phyloP scores from a whole-genome alignment of 768 basidiomycete genomes.

The Pisolithus sp. region DNA sequence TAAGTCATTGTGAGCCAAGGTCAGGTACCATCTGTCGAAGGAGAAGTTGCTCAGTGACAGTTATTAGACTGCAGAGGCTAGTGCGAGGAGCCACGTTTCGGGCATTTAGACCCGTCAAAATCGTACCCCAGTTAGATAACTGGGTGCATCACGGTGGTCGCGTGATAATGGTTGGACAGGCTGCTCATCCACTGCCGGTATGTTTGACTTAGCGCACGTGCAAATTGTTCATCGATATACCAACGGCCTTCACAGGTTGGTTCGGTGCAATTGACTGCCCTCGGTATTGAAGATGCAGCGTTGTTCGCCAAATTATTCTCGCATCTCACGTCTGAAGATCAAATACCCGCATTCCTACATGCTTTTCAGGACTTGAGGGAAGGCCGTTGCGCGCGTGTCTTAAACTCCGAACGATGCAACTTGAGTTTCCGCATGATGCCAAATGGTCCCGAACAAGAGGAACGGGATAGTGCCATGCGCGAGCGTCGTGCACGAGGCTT shows the following conservation, averaged over 20 bases:
- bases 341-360: conserved; percentile 44
- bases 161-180: conserved; percentile 52
- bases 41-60: neutral
- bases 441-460: conserved; percentile 36
- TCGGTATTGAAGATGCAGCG: conserved; percentile 58
- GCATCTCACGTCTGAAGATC: conserved; percentile 38
- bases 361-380: conserved; percentile 57
- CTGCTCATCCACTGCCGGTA: conserved; percentile 53
- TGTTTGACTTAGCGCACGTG: conserved; percentile 13
- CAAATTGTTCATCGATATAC: neutral
- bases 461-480: conserved; percentile 38
- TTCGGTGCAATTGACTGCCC: conserved; percentile 43
- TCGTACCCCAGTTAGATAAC: conserved; percentile 37
- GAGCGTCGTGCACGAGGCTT: conserved; percentile 41
- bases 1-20: conserved; percentile 34
- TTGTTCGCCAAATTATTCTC: conserved; percentile 55
- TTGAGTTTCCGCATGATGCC: conserved; percentile 40
- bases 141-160: conserved; percentile 44
- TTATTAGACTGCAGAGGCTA: conserved; percentile 32
- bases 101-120: conserved; percentile 32
- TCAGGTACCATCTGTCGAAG: conserved; percentile 11
- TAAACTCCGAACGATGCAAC: conserved; percentile 40
- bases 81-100: conserved; percentile 29
- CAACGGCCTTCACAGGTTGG: conserved; percentile 38
- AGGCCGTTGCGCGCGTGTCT: conserved; percentile 41